These are phyloP conservation scores for Quercus lobata DNA, from an alignment of 331 rosid species.

Conservation along the genomic window DNA sequence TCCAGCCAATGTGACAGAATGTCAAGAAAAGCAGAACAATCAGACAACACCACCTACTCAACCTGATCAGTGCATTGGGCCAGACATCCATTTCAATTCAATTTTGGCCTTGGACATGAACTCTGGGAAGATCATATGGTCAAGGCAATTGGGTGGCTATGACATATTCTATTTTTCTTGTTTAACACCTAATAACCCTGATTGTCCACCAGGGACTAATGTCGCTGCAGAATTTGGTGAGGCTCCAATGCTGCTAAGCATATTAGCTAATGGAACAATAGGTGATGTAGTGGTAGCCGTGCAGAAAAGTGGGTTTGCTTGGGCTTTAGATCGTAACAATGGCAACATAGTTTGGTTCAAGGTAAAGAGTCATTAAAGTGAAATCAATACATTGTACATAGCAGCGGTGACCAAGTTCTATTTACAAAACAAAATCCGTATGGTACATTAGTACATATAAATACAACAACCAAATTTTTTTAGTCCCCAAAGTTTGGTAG, in stretches of 20 bases:
- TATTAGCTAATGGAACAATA: constrained; percentile 1
- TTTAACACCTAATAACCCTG: constrained; percentile 27
- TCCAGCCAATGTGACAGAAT: constrained; percentile 25
- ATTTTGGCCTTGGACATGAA: constrained; percentile 29
- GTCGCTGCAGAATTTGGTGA: constrained; percentile 41
- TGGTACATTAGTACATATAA: too few species aligned
- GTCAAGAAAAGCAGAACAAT: constrained; percentile 36
- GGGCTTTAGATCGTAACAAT: constrained; percentile 36
- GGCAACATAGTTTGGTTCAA: constrained; percentile 38
- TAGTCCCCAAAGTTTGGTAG: too few species aligned
- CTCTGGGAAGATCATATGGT: constrained; percentile 29
- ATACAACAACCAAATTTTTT: too few species aligned
- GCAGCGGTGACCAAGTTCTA: neutral
- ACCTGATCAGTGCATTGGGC: constrained; percentile 39
- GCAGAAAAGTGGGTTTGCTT: constrained; percentile 38
- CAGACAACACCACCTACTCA: constrained; percentile 21
- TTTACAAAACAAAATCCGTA: too few species aligned
- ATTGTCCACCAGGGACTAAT: constrained; percentile 49
- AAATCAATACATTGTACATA: too few species aligned
- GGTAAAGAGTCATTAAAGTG: neutral
- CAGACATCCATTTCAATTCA: constrained; percentile 32
- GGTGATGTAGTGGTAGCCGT: constrained; percentile 37
- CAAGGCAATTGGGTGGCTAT: constrained; percentile 28
- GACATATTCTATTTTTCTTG: constrained; percentile 43
- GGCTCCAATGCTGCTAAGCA: constrained; percentile 33